Evolutionary conservation across 441 rosid species (phyloP).

Genomic region (Corymbia citriodora): DNA sequence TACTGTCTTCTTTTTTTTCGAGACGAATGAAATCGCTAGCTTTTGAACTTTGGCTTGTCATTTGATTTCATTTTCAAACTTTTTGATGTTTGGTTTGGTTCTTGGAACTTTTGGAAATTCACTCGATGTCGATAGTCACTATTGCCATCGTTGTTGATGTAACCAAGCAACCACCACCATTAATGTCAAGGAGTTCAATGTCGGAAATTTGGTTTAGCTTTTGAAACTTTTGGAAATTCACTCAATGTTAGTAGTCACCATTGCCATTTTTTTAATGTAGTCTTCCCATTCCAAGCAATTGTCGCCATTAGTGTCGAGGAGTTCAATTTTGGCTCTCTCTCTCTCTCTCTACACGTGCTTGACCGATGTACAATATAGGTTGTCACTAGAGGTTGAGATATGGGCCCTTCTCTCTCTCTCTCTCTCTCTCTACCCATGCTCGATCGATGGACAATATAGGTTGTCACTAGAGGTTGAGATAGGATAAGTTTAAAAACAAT

Average conservation of each 20-base stretch:
- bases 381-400: not conserved
- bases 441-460: not conserved
- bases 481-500: not conserved
- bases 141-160: not conserved
- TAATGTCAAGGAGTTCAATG: not conserved
- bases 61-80: not conserved
- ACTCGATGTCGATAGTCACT: not conserved
- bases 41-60: not conserved
- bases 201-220: not conserved
- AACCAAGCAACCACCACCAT: not conserved
- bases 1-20: fast-evolving
- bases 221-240: not conserved
- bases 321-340: not conserved
- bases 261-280: not conserved
- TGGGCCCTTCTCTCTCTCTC: not conserved
- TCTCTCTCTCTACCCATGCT: not conserved
- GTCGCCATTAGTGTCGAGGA: not conserved
- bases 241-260: fast-evolving
- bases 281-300: not conserved
- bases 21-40: not conserved
- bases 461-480: not conserved
- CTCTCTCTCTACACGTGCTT: not conserved
- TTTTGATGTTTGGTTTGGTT: not conserved
- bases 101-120: not conserved
- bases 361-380: not conserved